Evolutionary conservation across 306 rosid genomes (phyloP).

Genomic region (Nissolia schottii): DNA sequence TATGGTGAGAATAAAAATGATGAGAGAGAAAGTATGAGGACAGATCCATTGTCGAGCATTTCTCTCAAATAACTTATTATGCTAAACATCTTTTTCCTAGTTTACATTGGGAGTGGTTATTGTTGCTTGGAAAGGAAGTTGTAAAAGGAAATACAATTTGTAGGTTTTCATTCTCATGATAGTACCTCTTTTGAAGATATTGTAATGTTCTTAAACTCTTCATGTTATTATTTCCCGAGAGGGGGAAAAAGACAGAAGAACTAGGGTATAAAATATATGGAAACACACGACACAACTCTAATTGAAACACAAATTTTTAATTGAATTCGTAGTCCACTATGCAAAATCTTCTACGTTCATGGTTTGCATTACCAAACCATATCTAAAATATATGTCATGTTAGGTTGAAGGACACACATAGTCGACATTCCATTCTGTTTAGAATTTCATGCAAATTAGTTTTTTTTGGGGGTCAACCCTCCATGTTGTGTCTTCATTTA

Average conservation of each 20-base stretch:
- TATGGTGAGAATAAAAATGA: too few species aligned
- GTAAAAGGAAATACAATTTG: not conserved
- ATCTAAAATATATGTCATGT: conserved; percentile 11
- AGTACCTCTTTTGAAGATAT: not conserved
- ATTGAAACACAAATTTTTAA: conserved; percentile 16
- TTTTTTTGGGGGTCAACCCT: conserved; percentile 41
- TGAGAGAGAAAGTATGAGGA: too few species aligned
- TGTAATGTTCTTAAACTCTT: not conserved
- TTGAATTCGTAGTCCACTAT: conserved; percentile 6
- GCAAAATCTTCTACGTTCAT: conserved; percentile 23
- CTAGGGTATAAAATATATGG: not conserved
- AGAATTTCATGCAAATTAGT: conserved; percentile 21
- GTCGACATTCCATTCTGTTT: conserved; percentile 31
- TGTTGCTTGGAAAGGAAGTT: not conserved
- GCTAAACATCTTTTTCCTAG: too few species aligned
- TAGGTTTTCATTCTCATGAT: not conserved
- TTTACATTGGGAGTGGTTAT: not conserved
- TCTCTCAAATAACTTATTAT: too few species aligned
- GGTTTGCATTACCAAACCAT: conserved; percentile 24
- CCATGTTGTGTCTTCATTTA: conserved; percentile 1
- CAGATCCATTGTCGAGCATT: too few species aligned
- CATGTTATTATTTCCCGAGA: not conserved
- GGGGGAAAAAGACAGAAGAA: not conserved
- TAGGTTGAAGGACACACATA: conserved; percentile 23
- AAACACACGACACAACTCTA: not conserved